Base-by-base conservation (phyloP, 2,329 filamentous ascomycete species). In the Thelonectria olida region DNA sequence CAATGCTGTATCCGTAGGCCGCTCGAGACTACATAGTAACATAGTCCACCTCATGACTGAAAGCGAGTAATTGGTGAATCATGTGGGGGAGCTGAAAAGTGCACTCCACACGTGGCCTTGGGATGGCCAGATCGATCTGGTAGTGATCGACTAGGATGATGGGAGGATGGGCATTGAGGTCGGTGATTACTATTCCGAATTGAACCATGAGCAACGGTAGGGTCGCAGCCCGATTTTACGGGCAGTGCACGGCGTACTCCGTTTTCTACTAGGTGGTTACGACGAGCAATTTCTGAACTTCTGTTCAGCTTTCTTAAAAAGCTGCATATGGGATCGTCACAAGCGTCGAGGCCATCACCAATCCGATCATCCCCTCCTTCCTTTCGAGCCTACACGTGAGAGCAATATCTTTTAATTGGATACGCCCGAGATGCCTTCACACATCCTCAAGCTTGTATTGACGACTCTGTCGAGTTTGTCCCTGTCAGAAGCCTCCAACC, bases 361-460 rank as follows among this genome's bases (percentile, higher is more conserved):
- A 51, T 41, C 25, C 20, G 8, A 36, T 55, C 23, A 47, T 31
- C 20, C 44, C 44, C 39, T 48, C 59, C 17, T 54, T 31, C 27
- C 27, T 44, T 48, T 58, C 55, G 12, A 61, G 42, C 51, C 54
- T 20, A 19, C 23, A 20, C 61, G 41, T 44, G 51, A 56, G 62
- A 62, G 48, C 17, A 9, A 34, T 42, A 22, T 44, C 47, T 45
- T 41, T 34, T 39, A 45, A 25, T 54, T 22, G 54, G 19, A n/a
- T 41, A 22, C 31, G 17, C 8, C 17, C 45, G 31, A 56, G 41
- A 69, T 69, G 67, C 41, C 50, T 52, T 61, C 58, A 22, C 55
- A 59, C 54, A 54, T 48, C 27, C 48, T 62, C 49, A 68, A 48
- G 34, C 39, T 68, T 19, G 36, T 69, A 41, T 41, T 69, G 42